phyloP scores from a whole-genome alignment of 371 early-diverging fungal species.

The Syncephalastrum racemosum region DNA sequence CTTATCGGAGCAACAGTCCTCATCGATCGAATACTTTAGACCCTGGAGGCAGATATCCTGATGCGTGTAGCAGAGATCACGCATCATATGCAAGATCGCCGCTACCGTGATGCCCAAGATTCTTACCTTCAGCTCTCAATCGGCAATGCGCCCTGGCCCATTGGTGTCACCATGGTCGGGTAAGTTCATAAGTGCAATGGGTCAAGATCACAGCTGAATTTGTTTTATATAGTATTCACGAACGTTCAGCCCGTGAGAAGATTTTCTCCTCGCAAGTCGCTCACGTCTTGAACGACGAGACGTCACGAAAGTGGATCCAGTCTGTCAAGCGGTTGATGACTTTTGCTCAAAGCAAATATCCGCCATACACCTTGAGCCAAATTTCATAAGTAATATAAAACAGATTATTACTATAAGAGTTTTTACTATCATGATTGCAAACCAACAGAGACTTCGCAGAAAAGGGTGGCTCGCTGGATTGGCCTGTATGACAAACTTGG shows the following conservation, averaged over 20 bases:
- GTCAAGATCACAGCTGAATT: neutral
- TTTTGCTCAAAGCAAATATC: constrained; percentile 91
- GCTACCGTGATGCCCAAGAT: constrained; percentile 93
- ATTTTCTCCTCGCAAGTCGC: constrained; percentile 94
- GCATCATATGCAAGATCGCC: constrained; percentile 76
- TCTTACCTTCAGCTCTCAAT: constrained; percentile 92
- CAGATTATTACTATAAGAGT: neutral
- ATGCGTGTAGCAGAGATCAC: constrained; percentile 90
- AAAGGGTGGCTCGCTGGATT: too few relatives aligned
- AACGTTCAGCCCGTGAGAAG: constrained; percentile 95
- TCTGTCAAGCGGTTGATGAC: constrained; percentile 96
- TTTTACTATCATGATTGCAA: neutral
- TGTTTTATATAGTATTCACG: constrained; percentile 81
- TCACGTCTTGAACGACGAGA: constrained; percentile 97
- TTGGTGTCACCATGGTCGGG: constrained; percentile 92
- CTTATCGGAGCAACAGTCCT: neutral
- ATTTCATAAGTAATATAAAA: constrained; percentile 31
- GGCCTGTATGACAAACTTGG: too few relatives aligned
- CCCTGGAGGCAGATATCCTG: constrained; percentile 82
- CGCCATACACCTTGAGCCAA: constrained; percentile 76
- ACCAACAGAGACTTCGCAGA: too few relatives aligned
- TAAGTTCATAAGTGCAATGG: constrained; percentile 19
- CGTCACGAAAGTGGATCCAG: constrained; percentile 98
- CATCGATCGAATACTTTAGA: constrained; percentile 13
- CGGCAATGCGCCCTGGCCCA: constrained; percentile 99